Base-by-base conservation (phyloP, 163 green algal genomes). In the Scenedesmus sp. region DNA sequence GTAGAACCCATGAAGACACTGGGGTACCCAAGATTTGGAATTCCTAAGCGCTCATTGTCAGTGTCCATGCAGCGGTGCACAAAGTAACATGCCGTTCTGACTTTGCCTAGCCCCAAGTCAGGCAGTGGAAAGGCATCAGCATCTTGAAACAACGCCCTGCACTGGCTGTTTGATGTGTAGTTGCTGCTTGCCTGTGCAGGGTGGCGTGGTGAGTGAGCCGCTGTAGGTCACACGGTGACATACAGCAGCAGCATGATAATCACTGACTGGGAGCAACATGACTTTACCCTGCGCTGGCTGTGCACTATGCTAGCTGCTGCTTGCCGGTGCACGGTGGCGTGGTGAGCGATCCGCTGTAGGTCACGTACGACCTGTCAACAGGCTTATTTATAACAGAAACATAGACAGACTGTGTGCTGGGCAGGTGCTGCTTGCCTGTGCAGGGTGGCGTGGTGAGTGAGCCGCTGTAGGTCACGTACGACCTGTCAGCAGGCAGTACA, bases 371-470 rank as follows among this genome's bases (percentile, higher is more conserved):
- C 20, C 73, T 8, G 9, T 8, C 16, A 9, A 8, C 73, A 82
- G 62, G 62, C 13, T 70, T 12, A 15, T 15, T 70, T 12, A 15
- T 15, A 70, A 15, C 62, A 15, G 10, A 15, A 12, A 20, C 12
- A 20, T 70, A 20, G 10, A 12, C 62, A 70, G 12, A 70, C 13
- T 20, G 62, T 70, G 62, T 70, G 62, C 62, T 20, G 62, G 18
- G 23, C 4, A 20, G 23, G 74, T 26, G 18, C 54, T 52, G 16
- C 81, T 23, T 4, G 66, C 81, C 57, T 74, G 88, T 86, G 76
- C 74, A 91, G 3, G 88, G 88, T 46, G 88, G 88, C 46, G 88
- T 91, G 56, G 88, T 91, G 54, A 91, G 88, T 7, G 88, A 91
- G n/a, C 88, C 88, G 16, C 70, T 54, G 60, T 91, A 91, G 0